These are phyloP conservation scores for Lentinula sp. DNA, from an alignment of 768 basidiomycete genomes.

Conservation along the genomic window DNA sequence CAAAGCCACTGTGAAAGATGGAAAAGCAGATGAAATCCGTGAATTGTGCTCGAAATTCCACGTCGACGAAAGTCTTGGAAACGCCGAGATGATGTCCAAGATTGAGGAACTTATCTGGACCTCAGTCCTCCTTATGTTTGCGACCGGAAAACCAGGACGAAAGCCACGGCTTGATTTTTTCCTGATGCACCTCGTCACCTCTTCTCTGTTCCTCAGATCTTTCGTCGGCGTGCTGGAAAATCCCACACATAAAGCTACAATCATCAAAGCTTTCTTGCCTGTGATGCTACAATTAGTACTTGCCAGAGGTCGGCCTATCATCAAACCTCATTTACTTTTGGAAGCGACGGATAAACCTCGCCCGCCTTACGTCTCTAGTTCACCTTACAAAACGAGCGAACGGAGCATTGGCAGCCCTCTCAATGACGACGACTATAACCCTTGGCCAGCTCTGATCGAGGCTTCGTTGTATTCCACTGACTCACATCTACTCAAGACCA, in stretches of 20 bases:
- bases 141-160: constrained; percentile 36
- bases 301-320: constrained; percentile 47
- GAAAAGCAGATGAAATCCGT: constrained; percentile 37
- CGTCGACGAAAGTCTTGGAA: constrained; percentile 23
- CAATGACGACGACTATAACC: constrained; percentile 33
- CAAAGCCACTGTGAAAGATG: constrained; percentile 25
- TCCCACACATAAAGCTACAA: constrained; percentile 30
- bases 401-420: constrained; percentile 28
- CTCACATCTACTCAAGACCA: constrained; percentile 43
- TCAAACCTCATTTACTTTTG: constrained; percentile 43
- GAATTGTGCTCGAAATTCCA: constrained; percentile 35
- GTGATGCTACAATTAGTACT: constrained; percentile 27
- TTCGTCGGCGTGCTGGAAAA: constrained; percentile 27
- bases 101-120: constrained; percentile 47
- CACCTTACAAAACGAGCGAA: constrained; percentile 8
- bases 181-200: constrained; percentile 54
- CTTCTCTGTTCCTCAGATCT: constrained; percentile 42
- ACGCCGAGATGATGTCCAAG: constrained; percentile 28
- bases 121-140: constrained; percentile 40
- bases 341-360: constrained; percentile 33
- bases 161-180: constrained; percentile 51
- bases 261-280: constrained; percentile 39
- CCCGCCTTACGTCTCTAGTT: constrained; percentile 21
- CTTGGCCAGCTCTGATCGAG: constrained; percentile 46
- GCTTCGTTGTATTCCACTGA: constrained; percentile 44